Evolutionary conservation across 805 yeast species (phyloP).

Genomic region (Saccharomycopsis guyanensis): DNA sequence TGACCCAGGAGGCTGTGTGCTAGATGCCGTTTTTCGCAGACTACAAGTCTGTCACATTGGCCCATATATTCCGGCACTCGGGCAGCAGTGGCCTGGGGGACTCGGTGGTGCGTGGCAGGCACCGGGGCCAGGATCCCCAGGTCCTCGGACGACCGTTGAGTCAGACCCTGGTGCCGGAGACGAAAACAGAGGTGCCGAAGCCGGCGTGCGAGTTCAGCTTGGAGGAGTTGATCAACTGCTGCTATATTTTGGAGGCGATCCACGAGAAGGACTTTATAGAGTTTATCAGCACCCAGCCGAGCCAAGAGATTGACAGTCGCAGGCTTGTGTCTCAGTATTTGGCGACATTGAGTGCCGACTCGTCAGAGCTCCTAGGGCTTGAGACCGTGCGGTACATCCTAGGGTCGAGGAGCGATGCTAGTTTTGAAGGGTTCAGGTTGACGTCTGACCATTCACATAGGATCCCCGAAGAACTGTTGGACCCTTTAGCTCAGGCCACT

Average conservation of each 20-base stretch:
- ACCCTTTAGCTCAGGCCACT: background rate
- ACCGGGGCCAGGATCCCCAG: too few relatives aligned
- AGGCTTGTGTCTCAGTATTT: background rate
- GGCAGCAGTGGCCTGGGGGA: too few relatives aligned
- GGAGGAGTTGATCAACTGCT: conserved; percentile 17
- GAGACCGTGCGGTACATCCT: background rate
- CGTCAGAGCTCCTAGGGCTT: background rate
- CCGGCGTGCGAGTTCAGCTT: conserved; percentile 5
- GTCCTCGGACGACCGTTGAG: too few relatives aligned
- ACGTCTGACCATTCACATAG: background rate
- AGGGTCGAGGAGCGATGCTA: background rate
- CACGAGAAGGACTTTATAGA: conserved; percentile 11
- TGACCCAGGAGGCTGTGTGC: too few relatives aligned
- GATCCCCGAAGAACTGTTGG: conserved; percentile 12
- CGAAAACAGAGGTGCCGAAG: too few relatives aligned
- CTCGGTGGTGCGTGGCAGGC: too few relatives aligned
- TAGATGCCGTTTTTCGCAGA: background rate
- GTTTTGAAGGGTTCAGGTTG: background rate
- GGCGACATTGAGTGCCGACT: background rate
- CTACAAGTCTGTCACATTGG: background rate
- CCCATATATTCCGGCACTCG: background rate
- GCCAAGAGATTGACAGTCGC: background rate
- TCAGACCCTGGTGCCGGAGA: too few relatives aligned
- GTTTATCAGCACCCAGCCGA: background rate
- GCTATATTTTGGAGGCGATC: conserved; percentile 16